These are phyloP conservation scores for Psilocybe tampanensis DNA, from an alignment of 768 basidiomycete genomes.

Conservation along the genomic window DNA sequence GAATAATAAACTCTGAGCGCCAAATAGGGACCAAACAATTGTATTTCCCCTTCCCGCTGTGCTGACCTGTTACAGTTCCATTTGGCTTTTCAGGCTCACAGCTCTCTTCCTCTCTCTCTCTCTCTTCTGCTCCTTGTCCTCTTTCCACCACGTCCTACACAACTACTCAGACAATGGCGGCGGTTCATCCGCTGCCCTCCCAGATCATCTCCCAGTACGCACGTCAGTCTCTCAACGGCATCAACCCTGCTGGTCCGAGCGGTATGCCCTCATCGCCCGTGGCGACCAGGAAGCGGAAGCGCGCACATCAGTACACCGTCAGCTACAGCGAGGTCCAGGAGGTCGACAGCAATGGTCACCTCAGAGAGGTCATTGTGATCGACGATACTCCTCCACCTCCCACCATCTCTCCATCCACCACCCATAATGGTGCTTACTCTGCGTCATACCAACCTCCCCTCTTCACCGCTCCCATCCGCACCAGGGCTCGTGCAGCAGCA, in stretches of 20 bases:
- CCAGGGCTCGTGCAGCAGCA: constrained; percentile 83
- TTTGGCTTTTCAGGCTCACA: constrained; percentile 42
- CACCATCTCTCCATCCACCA: constrained; percentile 76
- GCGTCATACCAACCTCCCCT: constrained; percentile 79
- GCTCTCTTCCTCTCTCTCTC: constrained; percentile 29
- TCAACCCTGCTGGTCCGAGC: constrained; percentile 51
- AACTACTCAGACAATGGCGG: constrained; percentile 63
- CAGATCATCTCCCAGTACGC: constrained; percentile 68
- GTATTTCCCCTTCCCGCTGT: constrained; percentile 33
- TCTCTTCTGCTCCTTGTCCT: too few species aligned
- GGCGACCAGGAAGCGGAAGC: constrained; percentile 80
- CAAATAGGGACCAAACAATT: constrained; percentile 37
- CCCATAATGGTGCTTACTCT: constrained; percentile 71
- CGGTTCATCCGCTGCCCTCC: constrained; percentile 65
- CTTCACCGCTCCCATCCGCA: constrained; percentile 77
- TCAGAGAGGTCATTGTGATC: constrained; percentile 89
- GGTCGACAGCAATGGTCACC: constrained; percentile 74
- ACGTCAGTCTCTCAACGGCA: constrained; percentile 55
- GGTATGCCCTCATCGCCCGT: constrained; percentile 73
- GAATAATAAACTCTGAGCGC: constrained; percentile 11
- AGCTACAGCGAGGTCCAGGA: constrained; percentile 90
- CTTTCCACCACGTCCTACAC: constrained; percentile 59
- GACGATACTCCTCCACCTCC: constrained; percentile 88
- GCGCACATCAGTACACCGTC: constrained; percentile 78
- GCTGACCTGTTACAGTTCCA: constrained; percentile 41